Evolutionary conservation across 2,329 filamentous ascomycete genomes (phyloP).

Genomic region (Exophiala xenobiotica): DNA sequence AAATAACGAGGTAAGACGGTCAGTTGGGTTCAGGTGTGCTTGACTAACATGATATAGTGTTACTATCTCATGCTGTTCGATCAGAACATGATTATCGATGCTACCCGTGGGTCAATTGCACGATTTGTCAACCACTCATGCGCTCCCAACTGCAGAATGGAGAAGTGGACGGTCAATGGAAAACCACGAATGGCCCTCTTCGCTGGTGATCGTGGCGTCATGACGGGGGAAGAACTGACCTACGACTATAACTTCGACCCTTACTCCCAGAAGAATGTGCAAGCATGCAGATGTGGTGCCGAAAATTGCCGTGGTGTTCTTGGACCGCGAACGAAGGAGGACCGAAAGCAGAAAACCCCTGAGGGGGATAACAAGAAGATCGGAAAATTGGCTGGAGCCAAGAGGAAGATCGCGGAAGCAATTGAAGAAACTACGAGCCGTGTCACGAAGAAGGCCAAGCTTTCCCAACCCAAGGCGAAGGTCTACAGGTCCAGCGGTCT

Average conservation of each 20-base stretch:
- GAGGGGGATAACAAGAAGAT: conserved; percentile 22
- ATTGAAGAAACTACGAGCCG: conserved; percentile 24
- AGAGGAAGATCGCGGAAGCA: conserved; percentile 28
- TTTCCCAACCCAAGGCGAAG: conserved; percentile 8
- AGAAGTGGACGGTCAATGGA: conserved; percentile 93
- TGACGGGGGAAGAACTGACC: conserved; percentile 92
- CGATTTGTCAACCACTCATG: conserved; percentile 98
- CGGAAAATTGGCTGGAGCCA: conserved; percentile 28
- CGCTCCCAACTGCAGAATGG: conserved; percentile 94
- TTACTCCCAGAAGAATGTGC: conserved; percentile 62
- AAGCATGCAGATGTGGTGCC: conserved; percentile 63
- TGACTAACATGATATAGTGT: conserved; percentile 58
- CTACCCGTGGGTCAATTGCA: conserved; percentile 82
- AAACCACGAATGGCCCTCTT: conserved; percentile 97
- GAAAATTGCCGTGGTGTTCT: conserved; percentile 62
- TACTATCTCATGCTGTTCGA: conserved; percentile 99
- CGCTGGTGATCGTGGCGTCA: conserved; percentile 82
- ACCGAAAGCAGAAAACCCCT: conserved; percentile 23
- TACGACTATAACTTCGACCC: conserved; percentile 82
- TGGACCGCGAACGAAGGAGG: conserved; percentile 57
- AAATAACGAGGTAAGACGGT: conserved; percentile 72
- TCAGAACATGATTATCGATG: conserved; percentile 97
- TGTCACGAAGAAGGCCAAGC: conserved; percentile 26
- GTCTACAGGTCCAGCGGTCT: conserved; percentile 8
- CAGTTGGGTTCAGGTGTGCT: neutral